Evolutionary conservation across 345 rosid species (phyloP).

Genomic region (Linum trigynum): DNA sequence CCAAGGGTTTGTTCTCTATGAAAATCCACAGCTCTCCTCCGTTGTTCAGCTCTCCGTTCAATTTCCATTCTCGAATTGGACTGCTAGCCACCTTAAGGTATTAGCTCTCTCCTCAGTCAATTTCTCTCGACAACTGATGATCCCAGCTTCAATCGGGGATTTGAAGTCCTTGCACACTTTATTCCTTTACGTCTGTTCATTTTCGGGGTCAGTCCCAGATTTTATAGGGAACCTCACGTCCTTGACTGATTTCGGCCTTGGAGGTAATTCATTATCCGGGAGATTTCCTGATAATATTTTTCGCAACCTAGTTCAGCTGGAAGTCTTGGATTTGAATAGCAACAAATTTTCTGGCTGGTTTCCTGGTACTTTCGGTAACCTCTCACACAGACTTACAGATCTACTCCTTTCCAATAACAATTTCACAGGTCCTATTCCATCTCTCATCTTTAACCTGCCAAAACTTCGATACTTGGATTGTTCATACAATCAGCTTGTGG

Average conservation of each 20-base stretch:
- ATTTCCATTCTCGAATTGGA: constrained; percentile 9
- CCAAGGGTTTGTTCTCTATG: not conserved
- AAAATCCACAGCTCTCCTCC: not conserved
- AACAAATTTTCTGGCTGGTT: not conserved
- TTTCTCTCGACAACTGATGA: not conserved
- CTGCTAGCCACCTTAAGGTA: not conserved
- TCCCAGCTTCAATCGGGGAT: not conserved
- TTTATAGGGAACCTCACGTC: constrained; percentile 2
- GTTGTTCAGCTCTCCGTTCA: not conserved
- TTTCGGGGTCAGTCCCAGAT: not conserved
- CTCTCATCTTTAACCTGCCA: constrained; percentile 2
- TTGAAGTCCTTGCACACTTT: not conserved
- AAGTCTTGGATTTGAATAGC: too few species aligned
- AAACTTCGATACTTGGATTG: not conserved
- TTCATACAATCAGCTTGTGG: not conserved
- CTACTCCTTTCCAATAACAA: not conserved
- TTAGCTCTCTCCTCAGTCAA: not conserved
- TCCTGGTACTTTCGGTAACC: not conserved
- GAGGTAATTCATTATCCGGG: not conserved
- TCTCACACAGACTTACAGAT: not conserved
- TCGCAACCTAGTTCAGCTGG: too few species aligned
- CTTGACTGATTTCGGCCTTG: not conserved
- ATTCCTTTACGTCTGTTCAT: not conserved
- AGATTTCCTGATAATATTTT: too few species aligned
- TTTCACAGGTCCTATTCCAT: constrained; percentile 19